Percentiles rank a stretch among this genome's conserved stretches.
phyloP scores from a whole-genome alignment of 805 yeast genomes.

The Saccharomyces cerevisiae region DNA sequence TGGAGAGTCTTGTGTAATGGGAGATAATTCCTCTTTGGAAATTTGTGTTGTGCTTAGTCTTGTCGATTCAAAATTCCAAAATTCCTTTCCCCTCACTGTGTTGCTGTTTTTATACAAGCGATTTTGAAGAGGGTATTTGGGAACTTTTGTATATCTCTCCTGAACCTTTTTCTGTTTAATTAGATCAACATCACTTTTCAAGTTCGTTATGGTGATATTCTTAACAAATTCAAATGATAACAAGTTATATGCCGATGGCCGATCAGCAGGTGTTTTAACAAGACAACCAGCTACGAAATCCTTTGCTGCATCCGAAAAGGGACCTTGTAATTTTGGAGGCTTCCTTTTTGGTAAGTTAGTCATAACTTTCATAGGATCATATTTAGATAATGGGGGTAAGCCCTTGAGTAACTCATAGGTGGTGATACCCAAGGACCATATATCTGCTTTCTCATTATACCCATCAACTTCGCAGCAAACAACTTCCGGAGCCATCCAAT shows the following conservation, averaged over 20 bases:
- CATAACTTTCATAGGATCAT: slow-evolving; percentile 71
- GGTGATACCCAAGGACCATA: slow-evolving; percentile 95
- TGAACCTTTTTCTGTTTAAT: slow-evolving; percentile 26
- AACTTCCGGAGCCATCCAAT: slow-evolving; percentile 99
- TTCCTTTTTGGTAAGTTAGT: slow-evolving; percentile 35
- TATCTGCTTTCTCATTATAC: slow-evolving; percentile 80
- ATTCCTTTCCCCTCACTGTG: slow-evolving; percentile 7
- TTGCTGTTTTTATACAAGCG: slow-evolving; percentile 20
- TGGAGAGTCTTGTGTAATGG: slow-evolving; percentile 8
- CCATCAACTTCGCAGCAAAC: slow-evolving; percentile 44
- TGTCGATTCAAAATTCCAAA: slow-evolving; percentile 10
- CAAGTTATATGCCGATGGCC: slow-evolving; percentile 57
- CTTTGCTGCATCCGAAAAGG: slow-evolving; percentile 32
- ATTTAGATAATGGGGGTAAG: slow-evolving; percentile 64
- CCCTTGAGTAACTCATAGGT: slow-evolving; percentile 80
- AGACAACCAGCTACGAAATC: slow-evolving; percentile 60
- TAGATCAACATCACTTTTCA: slow-evolving; percentile 35
- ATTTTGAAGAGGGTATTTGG: slow-evolving; percentile 33
- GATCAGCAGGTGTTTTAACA: slow-evolving; percentile 50
- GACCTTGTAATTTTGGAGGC: slow-evolving; percentile 26
- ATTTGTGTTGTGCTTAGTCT: neutral
- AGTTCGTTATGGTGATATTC: slow-evolving; percentile 30
- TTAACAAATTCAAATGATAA: slow-evolving; percentile 47
- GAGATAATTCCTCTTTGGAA: neutral
- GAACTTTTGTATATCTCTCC: slow-evolving; percentile 23